Evolutionary conservation across 192 early-diverging fungal species (phyloP), one percentile per base, ranked within the genome.

Genomic region (Backusella mclennaniae): DNA sequence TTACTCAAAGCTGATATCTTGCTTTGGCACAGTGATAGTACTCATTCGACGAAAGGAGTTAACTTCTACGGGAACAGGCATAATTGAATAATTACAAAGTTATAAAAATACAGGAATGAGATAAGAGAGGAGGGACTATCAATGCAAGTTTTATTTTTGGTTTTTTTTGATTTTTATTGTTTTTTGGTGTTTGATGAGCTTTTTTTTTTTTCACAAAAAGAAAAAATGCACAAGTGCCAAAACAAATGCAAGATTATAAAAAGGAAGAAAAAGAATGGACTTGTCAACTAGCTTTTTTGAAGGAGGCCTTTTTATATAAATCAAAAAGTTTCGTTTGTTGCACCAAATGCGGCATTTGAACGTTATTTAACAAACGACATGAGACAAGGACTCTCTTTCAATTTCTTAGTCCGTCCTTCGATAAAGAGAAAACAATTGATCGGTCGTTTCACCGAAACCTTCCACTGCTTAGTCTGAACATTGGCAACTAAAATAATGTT

Each of bases 1-100:
- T 82, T 82, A 82, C 81, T 78, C 77, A 69, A 82, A 76, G 46
- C 76, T 59, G 59, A 82, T 82, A 67, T 78, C 81, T 73, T 76
- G 77, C 42, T 82, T 82, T 12, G 74, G 77, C 26, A 79, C 71
- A 26, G 53, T 78, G 44, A 75, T 67, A 35, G 76, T 82, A 71
- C 81, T 82, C 77, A 79, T 73, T 63, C 77, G 56, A 59, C 81
- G 73, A 33, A 79, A 31, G 33, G 69, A 39, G 41, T 35, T 71
- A 35, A 78, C 75, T 70, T 82, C 81, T 74, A 82, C 76, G 44
- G 78, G 73, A 33, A 74, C 71, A 33, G 81, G 81, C 81, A 82
- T 82, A 39, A 49, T 81, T 29, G 29, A 42, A 38, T 59, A 74
- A 59, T 59, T 49, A 44, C 42, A 44, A 29, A 35, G 35, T 69